Base-by-base conservation (phyloP, 2,329 filamentous ascomycete species). In the Colletotrichum sp. region DNA sequence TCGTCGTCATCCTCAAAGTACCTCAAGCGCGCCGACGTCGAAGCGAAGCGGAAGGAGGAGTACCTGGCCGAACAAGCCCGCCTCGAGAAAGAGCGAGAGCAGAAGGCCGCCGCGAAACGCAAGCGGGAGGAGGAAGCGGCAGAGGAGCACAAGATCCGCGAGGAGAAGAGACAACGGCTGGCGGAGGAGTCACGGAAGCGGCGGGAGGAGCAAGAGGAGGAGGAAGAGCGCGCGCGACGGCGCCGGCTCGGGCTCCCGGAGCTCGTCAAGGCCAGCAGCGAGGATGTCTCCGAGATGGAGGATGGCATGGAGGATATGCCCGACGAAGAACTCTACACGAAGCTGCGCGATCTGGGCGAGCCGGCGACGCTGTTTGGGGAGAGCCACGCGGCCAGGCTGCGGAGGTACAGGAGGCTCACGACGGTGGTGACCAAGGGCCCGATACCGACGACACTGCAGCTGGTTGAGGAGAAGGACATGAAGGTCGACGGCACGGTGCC, bases 111-210 rank as follows among this genome's bases (percentile, higher is more conserved):
- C 2, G 92, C 94, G 79, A 98, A 98, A 86, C 94, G 96, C 79
- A 97, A 97, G 84, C 91, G 92, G 28, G 96, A 98, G 69, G 96
- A 98, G 43, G 96, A 98, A 30, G 94, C 94, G 72, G 92, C 92
- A 3, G 90, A 92, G 28, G 93, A 94, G 78, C 91, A 91, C 78
- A 90, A 88, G 14, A 87, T 88, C 32, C 91, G 96, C 16, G 95
- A 98, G 77, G 95, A 97, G 81, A 98, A 98, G 88, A 92, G 94
- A 69, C 90, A 91, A 75, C 90, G 90, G 76, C 88, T 99, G 5
- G 96, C 96, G 1, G 95, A 98, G 77, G 95, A 98, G 81, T 95
- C 94, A 64, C 90, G 90, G 68, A 86, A 86, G 77, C 88, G 92
- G 77, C 89, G 93, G 55, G 93, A 96, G 81, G 93, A 94, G 77